These are phyloP conservation scores for Aspergillus steynii DNA, from an alignment of 495 filamentous ascomycete genomes.

Conservation along the genomic window DNA sequence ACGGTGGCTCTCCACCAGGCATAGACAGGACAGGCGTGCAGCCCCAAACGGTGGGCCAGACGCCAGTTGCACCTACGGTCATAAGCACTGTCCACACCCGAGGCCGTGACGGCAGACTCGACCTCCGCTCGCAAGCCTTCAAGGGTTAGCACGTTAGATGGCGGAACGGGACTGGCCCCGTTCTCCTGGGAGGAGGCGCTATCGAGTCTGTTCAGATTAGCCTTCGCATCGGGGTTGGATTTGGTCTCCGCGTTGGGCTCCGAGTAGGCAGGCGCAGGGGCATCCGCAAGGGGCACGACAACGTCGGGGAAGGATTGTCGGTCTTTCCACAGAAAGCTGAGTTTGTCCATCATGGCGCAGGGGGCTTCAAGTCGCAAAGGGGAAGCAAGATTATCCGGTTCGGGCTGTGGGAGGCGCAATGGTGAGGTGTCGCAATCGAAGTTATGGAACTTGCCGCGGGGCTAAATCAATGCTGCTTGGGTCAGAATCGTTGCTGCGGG, in stretches of 20 bases:
- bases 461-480: too few species aligned
- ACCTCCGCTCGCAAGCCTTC: conserved; percentile 52
- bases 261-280: conserved; percentile 33
- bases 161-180: conserved; percentile 23
- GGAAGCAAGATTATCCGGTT: too few species aligned
- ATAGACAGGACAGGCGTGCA: too few species aligned
- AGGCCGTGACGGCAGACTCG: conserved; percentile 42
- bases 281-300: conserved; percentile 50
- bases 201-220: conserved; percentile 27
- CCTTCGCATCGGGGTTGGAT: conserved; percentile 23
- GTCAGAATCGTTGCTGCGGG: too few species aligned
- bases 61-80: conserved; percentile 48
- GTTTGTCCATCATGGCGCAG: too few species aligned
- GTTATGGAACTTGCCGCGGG: too few species aligned
- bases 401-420: too few species aligned
- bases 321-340: conserved; percentile 19
- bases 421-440: too few species aligned
- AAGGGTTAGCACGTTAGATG: conserved; percentile 39
- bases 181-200: conserved; percentile 34
- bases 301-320: conserved; percentile 48
- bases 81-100: conserved; percentile 52
- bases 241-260: conserved; percentile 29
- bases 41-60: too few species aligned
- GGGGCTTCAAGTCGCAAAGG: too few species aligned
- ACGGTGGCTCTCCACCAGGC: too few species aligned